These are phyloP conservation scores for Moelleriella libera DNA, from an alignment of 2,329 filamentous ascomycete genomes.

Conservation along the genomic window DNA sequence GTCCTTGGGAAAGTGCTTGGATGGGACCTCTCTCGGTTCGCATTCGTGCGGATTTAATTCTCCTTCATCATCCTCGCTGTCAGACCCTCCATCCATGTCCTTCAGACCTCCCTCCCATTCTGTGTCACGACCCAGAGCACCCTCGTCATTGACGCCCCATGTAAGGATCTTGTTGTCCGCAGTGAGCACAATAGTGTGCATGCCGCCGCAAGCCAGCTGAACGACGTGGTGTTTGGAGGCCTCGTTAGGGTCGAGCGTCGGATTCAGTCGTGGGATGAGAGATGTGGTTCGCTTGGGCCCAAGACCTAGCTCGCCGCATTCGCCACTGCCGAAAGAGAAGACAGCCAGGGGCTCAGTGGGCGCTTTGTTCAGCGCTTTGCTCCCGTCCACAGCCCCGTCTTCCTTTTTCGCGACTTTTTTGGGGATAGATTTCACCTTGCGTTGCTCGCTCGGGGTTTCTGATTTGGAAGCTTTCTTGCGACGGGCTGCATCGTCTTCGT, in stretches of 20 bases:
- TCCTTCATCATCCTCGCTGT: conserved; percentile 45
- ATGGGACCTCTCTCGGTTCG: conserved; percentile 47
- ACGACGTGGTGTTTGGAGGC: conserved; percentile 51
- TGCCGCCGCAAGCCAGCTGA: conserved; percentile 63
- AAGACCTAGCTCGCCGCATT: conserved; percentile 73
- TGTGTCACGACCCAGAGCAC: conserved; percentile 64
- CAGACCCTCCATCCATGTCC: conserved; percentile 36
- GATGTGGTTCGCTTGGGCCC: conserved; percentile 37
- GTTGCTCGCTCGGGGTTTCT: conserved; percentile 1
- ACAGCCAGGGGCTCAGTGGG: conserved; percentile 54
- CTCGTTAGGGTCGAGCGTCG: conserved; percentile 61
- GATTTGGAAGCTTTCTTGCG: conserved; percentile 3
- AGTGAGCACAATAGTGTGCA: conserved; percentile 68
- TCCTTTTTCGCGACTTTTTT: conserved; percentile 1
- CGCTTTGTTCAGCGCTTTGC: conserved; percentile 11
- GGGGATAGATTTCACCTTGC: conserved; percentile 1
- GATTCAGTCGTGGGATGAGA: conserved; percentile 33
- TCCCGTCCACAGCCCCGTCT: conserved; percentile 19
- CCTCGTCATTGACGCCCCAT: conserved; percentile 81
- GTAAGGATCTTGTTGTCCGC: conserved; percentile 70
- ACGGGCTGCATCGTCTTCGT: conserved; percentile 2
- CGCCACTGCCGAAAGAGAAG: conserved; percentile 33
- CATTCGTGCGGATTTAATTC: conserved; percentile 61
- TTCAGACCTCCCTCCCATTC: conserved; percentile 50
- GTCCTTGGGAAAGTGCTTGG: conserved; percentile 43